These are phyloP conservation scores for Eremochloa ophiuroides DNA, from an alignment of 176 grass and related monocot species.

Conservation along the genomic window DNA sequence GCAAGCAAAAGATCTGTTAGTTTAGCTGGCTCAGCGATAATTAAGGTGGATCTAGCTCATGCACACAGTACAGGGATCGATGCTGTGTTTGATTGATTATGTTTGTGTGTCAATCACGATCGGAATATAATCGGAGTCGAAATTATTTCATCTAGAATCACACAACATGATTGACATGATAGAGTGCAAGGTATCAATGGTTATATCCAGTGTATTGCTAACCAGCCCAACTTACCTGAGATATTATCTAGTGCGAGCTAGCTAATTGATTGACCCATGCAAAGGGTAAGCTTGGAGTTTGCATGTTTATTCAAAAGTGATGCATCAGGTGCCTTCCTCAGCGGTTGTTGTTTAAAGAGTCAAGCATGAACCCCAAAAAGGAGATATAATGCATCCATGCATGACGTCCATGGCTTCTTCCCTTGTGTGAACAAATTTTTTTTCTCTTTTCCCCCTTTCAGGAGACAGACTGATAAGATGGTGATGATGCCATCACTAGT, in stretches of 20 bases:
- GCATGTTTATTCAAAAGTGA: not conserved
- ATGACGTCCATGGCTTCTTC: not conserved
- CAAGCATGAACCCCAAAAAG: not conserved
- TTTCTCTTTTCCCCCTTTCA: not conserved
- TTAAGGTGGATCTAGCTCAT: not conserved
- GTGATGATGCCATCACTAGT: not conserved
- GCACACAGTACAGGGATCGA: not conserved
- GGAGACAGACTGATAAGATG: not conserved
- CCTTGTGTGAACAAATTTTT: not conserved
- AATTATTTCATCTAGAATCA: not conserved
- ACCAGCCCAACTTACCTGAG: not conserved
- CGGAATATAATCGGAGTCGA: not conserved
- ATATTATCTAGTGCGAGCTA: not conserved
- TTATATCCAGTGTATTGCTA: not conserved
- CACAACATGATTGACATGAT: not conserved
- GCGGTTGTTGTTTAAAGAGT: no score
- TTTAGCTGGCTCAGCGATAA: not conserved
- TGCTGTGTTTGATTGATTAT: not conserved
- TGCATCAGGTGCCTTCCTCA: constrained; percentile 19
- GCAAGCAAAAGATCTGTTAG: not conserved
- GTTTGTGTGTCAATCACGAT: not conserved
- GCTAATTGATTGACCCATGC: not conserved
- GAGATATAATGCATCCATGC: not conserved
- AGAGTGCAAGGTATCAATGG: not conserved
- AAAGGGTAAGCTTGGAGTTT: not conserved